Conservation (phyloP, 2,329 filamentous ascomycete genomes). For the Alternaria sp. region DNA sequence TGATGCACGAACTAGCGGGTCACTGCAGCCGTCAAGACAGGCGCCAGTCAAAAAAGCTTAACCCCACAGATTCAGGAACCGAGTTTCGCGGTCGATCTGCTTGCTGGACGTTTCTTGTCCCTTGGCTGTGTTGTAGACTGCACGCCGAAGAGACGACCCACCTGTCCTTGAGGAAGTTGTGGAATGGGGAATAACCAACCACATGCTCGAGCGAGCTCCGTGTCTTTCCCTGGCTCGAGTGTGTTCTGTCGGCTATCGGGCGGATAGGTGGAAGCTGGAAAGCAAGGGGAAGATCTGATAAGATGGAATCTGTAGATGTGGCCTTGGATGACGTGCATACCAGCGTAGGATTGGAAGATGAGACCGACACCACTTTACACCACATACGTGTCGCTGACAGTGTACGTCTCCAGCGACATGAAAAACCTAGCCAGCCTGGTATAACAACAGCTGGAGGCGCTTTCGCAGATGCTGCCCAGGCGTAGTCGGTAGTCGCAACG, state of each 20-base stretch:
- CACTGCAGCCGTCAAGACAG: conserved; percentile 21
- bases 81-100: conserved; percentile 6
- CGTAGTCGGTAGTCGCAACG: conserved; percentile 6
- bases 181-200: fast-evolving
- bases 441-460: not conserved
- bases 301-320: conserved; percentile 27
- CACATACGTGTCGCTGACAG: not conserved
- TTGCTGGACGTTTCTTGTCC: not conserved
- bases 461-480: not conserved
- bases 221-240: not conserved
- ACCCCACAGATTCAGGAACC: conserved; percentile 15
- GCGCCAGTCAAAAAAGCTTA: conserved; percentile 27
- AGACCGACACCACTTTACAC: not conserved
- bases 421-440: not conserved
- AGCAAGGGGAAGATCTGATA: conserved; percentile 31
- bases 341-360: conserved; percentile 1
- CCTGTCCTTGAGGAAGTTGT: not conserved
- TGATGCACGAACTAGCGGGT: conserved; percentile 35
- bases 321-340: conserved; percentile 35
- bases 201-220: not conserved
- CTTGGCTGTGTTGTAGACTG: not conserved
- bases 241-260: conserved; percentile 4
- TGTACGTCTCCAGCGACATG: not conserved
- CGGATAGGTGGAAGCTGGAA: conserved; percentile 1
- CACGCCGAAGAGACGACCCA: not conserved